Evolutionary conservation across 495 filamentous ascomycete genomes (phyloP).

Genomic region (Emericellopsis terricola): DNA sequence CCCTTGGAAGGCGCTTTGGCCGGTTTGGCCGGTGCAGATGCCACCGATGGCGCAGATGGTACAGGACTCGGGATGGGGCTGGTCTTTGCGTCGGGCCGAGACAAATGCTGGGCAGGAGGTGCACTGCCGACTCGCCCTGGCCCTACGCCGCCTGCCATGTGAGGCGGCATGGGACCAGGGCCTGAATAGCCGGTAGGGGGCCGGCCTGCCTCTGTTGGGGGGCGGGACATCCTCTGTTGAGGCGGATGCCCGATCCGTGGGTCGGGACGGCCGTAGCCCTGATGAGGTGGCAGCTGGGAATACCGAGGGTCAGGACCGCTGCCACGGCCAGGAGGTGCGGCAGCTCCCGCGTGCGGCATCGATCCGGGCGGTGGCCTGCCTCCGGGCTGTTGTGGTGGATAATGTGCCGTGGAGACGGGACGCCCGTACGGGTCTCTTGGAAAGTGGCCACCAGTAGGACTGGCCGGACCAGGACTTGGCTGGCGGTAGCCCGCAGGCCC

Average conservation of each 20-base stretch:
- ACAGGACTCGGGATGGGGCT: conserved; percentile 4
- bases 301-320: neutral
- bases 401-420: neutral
- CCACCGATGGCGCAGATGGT: conserved; percentile 15
- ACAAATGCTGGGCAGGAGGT: neutral
- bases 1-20: conserved; percentile 38
- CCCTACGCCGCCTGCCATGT: neutral
- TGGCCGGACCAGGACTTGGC: conserved; percentile 12
- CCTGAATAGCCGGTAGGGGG: neutral
- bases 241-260: neutral
- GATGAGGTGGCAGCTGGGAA: neutral
- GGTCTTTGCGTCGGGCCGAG: neutral
- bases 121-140: neutral
- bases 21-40: conserved; percentile 7
- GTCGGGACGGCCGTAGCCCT: neutral
- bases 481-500: conserved; percentile 20
- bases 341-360: too few relatives aligned
- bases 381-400: neutral
- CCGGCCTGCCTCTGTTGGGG: neutral
- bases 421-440: neutral
- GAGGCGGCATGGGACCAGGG: neutral
- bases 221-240: neutral
- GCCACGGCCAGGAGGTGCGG: neutral
- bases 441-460: neutral
- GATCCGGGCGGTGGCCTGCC: too few relatives aligned